These are phyloP conservation scores for Claviceps pazoutovae DNA, from an alignment of 2,329 filamentous ascomycete genomes.

Conservation along the genomic window DNA sequence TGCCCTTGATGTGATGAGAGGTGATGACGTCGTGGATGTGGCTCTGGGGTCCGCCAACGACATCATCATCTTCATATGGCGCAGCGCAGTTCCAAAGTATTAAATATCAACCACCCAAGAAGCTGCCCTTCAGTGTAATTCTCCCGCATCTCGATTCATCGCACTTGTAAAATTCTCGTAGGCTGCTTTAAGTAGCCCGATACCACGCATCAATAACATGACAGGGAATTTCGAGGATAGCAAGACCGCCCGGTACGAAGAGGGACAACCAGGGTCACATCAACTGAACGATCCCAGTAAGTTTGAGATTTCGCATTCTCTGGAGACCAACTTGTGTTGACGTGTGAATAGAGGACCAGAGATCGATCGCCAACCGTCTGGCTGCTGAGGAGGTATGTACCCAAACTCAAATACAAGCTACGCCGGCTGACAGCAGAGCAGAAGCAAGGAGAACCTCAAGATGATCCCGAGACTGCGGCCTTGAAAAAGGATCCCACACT, in stretches of 20 bases:
- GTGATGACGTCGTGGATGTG: slow-evolving; percentile 19
- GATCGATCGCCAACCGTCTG: slow-evolving; percentile 58
- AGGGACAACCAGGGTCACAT: slow-evolving; percentile 60
- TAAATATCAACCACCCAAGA: background rate
- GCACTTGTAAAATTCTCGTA: background rate
- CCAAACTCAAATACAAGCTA: background rate
- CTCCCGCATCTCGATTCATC: background rate
- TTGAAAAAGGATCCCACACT: slow-evolving; percentile 47
- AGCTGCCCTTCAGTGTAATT: background rate
- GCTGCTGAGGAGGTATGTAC: slow-evolving; percentile 43
- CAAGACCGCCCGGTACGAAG: slow-evolving; percentile 45
- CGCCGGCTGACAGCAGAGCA: slow-evolving; percentile 10
- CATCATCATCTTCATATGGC: background rate
- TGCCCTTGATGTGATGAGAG: background rate
- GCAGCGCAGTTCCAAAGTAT: background rate
- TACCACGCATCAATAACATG: slow-evolving; percentile 15
- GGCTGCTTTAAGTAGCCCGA: too few species aligned
- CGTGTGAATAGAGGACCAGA: slow-evolving; percentile 46
- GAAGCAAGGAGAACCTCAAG: slow-evolving; percentile 28
- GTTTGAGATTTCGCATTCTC: slow-evolving; percentile 8
- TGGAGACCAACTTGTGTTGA: background rate
- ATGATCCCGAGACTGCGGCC: slow-evolving; percentile 26
- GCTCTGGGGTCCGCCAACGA: slow-evolving; percentile 6
- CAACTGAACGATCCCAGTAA: slow-evolving; percentile 57
- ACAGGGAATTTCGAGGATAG: slow-evolving; percentile 45